Evolutionary conservation across 2,329 filamentous ascomycete species (phyloP), one percentile per base, ranked within the genome.

Genomic region (Colletotrichum gigasporum): DNA sequence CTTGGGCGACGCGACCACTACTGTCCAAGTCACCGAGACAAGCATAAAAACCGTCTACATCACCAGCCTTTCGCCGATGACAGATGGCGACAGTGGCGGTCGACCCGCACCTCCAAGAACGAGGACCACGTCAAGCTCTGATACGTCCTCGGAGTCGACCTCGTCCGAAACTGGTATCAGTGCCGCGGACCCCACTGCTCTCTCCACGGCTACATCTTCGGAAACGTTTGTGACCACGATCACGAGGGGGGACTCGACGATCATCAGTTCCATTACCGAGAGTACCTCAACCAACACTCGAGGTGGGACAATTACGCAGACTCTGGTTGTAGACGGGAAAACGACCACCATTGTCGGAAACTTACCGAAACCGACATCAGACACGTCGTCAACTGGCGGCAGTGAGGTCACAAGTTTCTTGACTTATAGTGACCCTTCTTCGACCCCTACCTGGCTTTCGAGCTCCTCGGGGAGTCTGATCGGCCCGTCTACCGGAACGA

Each of bases 11-110:
- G 34, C 41, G 3, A 64, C 61, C 1, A 60, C 57, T 12, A 64
- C 48, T 4, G 48, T 64, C 0, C 56, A 64, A 20, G 42, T 64
- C 10, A 64, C 56, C 0, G 56, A 64, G 35, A 64, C 61, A 10
- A 53, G 35, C 28, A 22, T 64, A 16, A 42, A 44, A 32, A 64
- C 56, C 1, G 26, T 64, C 3, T 42, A 50, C 3, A 7, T 61
- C n/a, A 50, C 51, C 20, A 44, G 34, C 4, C 24, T 61, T 9
- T 20, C 50, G n/a, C 42, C 37, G 1, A 11, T 22, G 1, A 42
- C 28, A 4, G 32, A 39, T 1, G 61, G 35, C 9, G 61, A 18
- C 9, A 42, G 26, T 30, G 56, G 47, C 0, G 56, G 42, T 14
- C 61, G 48, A 2, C 58, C 58, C 3, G 20, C 14, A 16, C 55